Conservation (phyloP, 345 rosid species). For the Salix brachista region DNA sequence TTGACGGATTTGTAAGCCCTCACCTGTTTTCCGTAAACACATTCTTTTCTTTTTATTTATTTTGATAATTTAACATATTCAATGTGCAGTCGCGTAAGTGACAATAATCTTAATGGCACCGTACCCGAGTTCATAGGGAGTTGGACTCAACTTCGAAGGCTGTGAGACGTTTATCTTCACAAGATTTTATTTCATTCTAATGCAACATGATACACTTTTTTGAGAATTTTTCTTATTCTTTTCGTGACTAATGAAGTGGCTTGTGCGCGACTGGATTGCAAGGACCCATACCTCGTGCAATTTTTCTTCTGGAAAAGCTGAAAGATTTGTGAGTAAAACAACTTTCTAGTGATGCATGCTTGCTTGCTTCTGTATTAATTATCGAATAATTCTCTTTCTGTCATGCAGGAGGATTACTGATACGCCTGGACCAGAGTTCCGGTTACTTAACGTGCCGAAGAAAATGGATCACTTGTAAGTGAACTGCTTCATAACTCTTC, state of each 20-base stretch:
- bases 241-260: not conserved
- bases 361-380: not conserved
- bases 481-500: no score
- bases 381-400: no score
- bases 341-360: not conserved
- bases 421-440: no score
- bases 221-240: no score
- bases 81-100: slow-evolving; percentile 20
- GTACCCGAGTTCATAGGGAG: slow-evolving; percentile 14
- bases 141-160: slow-evolving; percentile 4
- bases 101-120: slow-evolving; percentile 14
- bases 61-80: not conserved
- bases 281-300: not conserved
- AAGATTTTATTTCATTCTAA: not conserved
- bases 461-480: fast-evolving
- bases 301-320: not conserved
- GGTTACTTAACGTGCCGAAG: no score
- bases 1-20: not conserved
- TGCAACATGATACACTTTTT: not conserved
- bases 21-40: not conserved
- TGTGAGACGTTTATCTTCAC: slow-evolving; percentile 7
- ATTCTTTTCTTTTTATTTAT: not conserved
- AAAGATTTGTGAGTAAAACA: not conserved
- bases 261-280: not conserved
- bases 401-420: no score